Evolutionary conservation across 345 rosid species (phyloP), one percentile per base, ranked within the genome.

Genomic region (Noccaea bulbosa): DNA sequence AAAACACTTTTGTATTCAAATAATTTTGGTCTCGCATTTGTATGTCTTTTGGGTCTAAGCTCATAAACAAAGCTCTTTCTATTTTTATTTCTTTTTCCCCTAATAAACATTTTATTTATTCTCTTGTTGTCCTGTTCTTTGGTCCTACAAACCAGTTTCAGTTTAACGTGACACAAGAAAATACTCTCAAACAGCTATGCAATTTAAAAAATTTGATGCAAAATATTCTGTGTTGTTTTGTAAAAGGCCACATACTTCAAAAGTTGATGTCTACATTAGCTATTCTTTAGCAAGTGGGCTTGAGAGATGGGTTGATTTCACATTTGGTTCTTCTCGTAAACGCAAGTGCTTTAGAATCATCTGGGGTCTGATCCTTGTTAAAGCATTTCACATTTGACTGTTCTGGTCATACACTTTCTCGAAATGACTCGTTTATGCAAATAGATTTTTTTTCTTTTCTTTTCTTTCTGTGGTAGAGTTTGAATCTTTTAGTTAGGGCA

Each of bases 241-340:
- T 51, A 45, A 68, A 69, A 61, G 57, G 64, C 74, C 50, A 67
- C 15, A 38, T 7, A 44, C 56, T 46, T 75, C 30, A 68, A 75
- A 74, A 75, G 65, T 12, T 74, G 73, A 61, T 67, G 63, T 55
- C 43, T 45, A 67, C 73, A 44, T 60, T 66, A 33, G 74, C 20
- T 45, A 16, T 62, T 1, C 65, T 53, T 62, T 69, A 75, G 69
- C 70, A 61, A 61, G 63, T 75, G 78, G 74, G 56, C 30, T 41
- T 4, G 24, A 74, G n/a, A 33, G 54, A 66, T 4, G 40, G 53
- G 50, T 51, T 61, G 48, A 34, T 63, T 53, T 75, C 70, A 67
- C 74, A 62, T 69, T 75, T 1, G 54, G 74, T 75, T 69, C 69
- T 61, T 75, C 74, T 68, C 69, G 74, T 75, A 75, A 68, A 61